phyloP scores from a whole-genome alignment of 495 filamentous ascomycete genomes.

The Amniculicola lignicola region DNA sequence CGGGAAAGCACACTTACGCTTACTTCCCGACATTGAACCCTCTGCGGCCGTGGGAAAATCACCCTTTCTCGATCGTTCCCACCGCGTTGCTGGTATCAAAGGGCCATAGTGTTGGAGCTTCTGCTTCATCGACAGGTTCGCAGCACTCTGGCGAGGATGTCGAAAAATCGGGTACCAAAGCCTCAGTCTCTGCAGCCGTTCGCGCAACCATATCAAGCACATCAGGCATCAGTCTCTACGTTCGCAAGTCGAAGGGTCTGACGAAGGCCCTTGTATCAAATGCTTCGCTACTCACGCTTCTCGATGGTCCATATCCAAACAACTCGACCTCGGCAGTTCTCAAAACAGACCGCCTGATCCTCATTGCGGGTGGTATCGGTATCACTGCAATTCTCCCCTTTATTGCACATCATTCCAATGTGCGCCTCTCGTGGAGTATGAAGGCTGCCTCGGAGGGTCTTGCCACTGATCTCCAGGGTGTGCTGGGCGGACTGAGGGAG shows the following conservation, averaged over 20 bases:
- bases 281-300: conserved; percentile 14
- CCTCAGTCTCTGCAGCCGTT: background rate
- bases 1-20: conserved; percentile 42
- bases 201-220: background rate
- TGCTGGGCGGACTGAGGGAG: conserved; percentile 29
- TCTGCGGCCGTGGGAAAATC: conserved; percentile 50
- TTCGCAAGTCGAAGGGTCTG: conserved; percentile 24
- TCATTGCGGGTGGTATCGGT: conserved; percentile 49
- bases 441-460: conserved; percentile 16
- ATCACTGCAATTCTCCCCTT: conserved; percentile 43
- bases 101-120: background rate
- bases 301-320: conserved; percentile 32
- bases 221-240: conserved; percentile 17
- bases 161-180: background rate
- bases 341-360: conserved; percentile 34
- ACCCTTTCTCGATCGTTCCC: conserved; percentile 48
- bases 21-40: conserved; percentile 46
- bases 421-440: conserved; percentile 42
- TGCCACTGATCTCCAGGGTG: conserved; percentile 31
- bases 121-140: background rate
- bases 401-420: conserved; percentile 36
- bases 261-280: conserved; percentile 9
- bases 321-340: conserved; percentile 17
- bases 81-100: conserved; percentile 33
- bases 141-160: background rate